Evolutionary conservation across 2,329 filamentous ascomycete species (phyloP).

Genomic region (Fusarium bulbicola): DNA sequence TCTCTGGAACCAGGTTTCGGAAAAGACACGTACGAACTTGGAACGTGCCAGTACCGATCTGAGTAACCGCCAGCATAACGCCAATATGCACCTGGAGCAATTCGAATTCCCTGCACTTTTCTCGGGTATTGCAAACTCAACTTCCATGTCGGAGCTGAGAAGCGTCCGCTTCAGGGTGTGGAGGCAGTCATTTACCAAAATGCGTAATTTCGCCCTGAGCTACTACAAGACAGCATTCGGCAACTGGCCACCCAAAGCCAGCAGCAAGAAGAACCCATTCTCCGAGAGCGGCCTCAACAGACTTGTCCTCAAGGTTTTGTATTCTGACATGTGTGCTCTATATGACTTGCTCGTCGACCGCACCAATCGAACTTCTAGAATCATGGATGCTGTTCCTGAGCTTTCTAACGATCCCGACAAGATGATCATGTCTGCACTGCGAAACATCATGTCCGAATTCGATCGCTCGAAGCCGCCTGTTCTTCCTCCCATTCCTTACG

Average conservation of each 20-base stretch:
- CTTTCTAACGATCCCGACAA: slow-evolving; percentile 66
- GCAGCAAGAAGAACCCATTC: slow-evolving; percentile 90
- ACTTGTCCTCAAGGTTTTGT: slow-evolving; percentile 81
- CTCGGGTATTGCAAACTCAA: slow-evolving; percentile 86
- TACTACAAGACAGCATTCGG: slow-evolving; percentile 70
- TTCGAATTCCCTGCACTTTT: slow-evolving; percentile 95
- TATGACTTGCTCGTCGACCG: slow-evolving; percentile 92
- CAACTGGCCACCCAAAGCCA: slow-evolving; percentile 90
- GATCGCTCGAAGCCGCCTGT: slow-evolving; percentile 91
- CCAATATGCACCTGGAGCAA: slow-evolving; percentile 78
- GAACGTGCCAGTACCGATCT: slow-evolving; percentile 86
- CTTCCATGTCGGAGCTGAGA: slow-evolving; percentile 78
- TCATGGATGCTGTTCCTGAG: slow-evolving; percentile 71
- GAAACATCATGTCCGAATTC: slow-evolving; percentile 85
- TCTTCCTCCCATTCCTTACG: slow-evolving; percentile 89
- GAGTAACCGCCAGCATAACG: slow-evolving; percentile 73
- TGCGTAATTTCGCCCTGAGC: slow-evolving; percentile 76
- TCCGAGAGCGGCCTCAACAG: slow-evolving; percentile 88
- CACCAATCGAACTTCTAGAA: slow-evolving; percentile 78
- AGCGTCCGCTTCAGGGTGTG: slow-evolving; percentile 85
- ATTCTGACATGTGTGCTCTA: slow-evolving; percentile 83
- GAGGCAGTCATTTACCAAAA: slow-evolving; percentile 77
- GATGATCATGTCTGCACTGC: slow-evolving; percentile 73
- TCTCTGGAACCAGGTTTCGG: slow-evolving; percentile 75
- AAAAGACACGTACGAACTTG: slow-evolving; percentile 78